Evolutionary conservation across 179 eudicot genomes (phyloP), one percentile per base, ranked within the genome.

Genomic region (Patellifolia procumbens): DNA sequence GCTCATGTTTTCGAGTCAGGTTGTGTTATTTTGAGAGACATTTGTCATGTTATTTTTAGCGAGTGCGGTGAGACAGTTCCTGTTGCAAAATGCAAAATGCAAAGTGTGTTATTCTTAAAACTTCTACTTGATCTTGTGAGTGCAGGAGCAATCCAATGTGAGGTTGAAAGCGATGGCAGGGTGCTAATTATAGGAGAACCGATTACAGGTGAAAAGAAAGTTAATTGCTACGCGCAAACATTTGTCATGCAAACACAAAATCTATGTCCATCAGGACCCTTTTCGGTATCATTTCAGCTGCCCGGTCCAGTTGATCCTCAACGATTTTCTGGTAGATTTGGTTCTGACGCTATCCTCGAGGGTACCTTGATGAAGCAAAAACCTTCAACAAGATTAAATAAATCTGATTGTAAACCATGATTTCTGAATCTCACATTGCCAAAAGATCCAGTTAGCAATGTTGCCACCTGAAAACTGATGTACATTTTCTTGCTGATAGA

Each of bases 91-190:
- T n/a, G n/a, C n/a, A n/a, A 2, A 39, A 24, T 55, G 60, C 45
- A 35, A 66, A 51, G 66, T 51, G 28, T 13, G 42, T 29, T 34
- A 3, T 5, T 2, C 26, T 43, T 32, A 66, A 37, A 60, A 66
- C 62, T 78, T 0, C n/a, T n/a, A n/a, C 11, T 48, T 69, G 35
- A 64, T 78, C 19, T 53, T 42, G 29, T 71, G 24, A 42, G 2
- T 81, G 85, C 90, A 92, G 98, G 91, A 81, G 91, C 92, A 46
- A 91, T 94, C 67, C 84, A 87, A 66, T 94, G 98, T 72, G 98
- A 94, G 80, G 91, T 94, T 19, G 97, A 89, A 72, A 87, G 81
- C 43, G 90, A 89, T 74, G 98, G 98, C 22, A 87, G 81, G 74
- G 96, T 94, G 22, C 51, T 88, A 80, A 88, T 94, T 55, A 78